Evolutionary conservation across 78 protist species (phyloP).

Genomic region (Isochrysis galbana): DNA sequence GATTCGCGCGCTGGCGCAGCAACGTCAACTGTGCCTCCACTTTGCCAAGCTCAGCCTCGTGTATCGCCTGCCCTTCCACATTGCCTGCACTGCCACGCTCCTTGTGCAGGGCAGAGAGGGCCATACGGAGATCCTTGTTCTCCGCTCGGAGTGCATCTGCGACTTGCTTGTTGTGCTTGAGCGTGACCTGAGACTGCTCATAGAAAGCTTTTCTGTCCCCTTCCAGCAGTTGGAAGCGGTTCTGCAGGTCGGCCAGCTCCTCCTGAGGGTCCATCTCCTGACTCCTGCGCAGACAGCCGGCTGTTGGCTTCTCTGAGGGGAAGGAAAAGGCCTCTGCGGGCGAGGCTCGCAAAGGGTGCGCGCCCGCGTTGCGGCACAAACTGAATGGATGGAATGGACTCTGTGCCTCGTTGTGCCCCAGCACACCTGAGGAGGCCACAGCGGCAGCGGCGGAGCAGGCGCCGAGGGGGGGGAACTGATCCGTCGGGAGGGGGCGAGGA

Average conservation of each 20-base stretch:
- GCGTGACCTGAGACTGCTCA: background rate
- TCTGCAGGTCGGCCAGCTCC: constrained; percentile 3
- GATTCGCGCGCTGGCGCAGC: background rate
- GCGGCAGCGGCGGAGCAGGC: too few species aligned
- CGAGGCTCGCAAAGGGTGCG: too few species aligned
- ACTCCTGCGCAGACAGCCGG: too few species aligned
- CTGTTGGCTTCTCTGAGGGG: too few species aligned
- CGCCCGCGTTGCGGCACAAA: too few species aligned
- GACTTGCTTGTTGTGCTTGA: background rate
- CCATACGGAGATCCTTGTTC: background rate
- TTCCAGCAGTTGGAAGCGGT: background rate
- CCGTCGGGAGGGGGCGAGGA: too few species aligned
- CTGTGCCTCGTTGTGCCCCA: too few species aligned
- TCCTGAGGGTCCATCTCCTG: background rate
- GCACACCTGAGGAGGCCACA: too few species aligned
- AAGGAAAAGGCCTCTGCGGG: too few species aligned
- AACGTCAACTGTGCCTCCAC: background rate
- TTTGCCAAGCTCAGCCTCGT: background rate
- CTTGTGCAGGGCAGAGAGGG: background rate
- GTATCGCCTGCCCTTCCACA: background rate
- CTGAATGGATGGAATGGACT: too few species aligned
- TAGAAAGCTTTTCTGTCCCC: constrained; percentile 23
- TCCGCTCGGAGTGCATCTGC: background rate
- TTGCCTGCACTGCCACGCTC: background rate
- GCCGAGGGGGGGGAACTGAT: too few species aligned